Evolutionary conservation across 2,329 filamentous ascomycete genomes (phyloP).

Genomic region (Alternaria ethzedia): DNA sequence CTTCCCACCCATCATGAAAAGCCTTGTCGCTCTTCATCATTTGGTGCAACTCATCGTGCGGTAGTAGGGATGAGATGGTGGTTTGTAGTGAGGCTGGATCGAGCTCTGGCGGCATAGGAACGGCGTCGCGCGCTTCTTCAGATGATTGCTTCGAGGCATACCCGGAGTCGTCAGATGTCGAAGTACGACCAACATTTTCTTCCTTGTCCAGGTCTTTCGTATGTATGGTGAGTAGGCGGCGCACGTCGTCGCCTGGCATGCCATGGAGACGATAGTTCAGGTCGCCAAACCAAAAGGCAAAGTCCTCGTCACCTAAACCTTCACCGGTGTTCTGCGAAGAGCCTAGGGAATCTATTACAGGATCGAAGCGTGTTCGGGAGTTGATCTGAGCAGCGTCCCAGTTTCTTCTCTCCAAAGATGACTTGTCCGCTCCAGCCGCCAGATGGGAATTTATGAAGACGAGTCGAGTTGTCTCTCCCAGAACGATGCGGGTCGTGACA

Average conservation of each 20-base stretch:
- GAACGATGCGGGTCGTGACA: conserved; percentile 77
- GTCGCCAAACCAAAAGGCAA: conserved; percentile 95
- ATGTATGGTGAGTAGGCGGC: conserved; percentile 81
- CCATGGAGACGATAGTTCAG: conserved; percentile 92
- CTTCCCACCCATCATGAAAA: conserved; percentile 90
- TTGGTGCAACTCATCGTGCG: conserved; percentile 84
- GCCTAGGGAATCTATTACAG: conserved; percentile 70
- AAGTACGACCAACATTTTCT: conserved; percentile 10
- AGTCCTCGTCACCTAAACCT: conserved; percentile 85
- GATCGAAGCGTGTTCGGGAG: conserved; percentile 77
- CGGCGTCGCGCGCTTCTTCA: conserved; percentile 18
- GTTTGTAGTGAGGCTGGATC: conserved; percentile 89
- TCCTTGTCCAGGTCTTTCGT: conserved; percentile 69
- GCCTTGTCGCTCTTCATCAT: conserved; percentile 77
- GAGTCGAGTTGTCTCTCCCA: conserved; percentile 88
- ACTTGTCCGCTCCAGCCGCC: conserved; percentile 81
- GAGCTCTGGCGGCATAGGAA: conserved; percentile 57
- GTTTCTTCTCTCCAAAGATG: conserved; percentile 79
- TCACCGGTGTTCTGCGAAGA: conserved; percentile 64
- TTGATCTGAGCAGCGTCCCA: conserved; percentile 88
- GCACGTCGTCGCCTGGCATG: conserved; percentile 87
- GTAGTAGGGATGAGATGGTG: conserved; percentile 83
- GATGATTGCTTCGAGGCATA: conserved; percentile 24
- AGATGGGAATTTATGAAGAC: conserved; percentile 93
- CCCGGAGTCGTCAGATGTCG: conserved; percentile 28